Evolutionary conservation across 805 yeast genomes (phyloP).

Genomic region (Pichia occidentalis): DNA sequence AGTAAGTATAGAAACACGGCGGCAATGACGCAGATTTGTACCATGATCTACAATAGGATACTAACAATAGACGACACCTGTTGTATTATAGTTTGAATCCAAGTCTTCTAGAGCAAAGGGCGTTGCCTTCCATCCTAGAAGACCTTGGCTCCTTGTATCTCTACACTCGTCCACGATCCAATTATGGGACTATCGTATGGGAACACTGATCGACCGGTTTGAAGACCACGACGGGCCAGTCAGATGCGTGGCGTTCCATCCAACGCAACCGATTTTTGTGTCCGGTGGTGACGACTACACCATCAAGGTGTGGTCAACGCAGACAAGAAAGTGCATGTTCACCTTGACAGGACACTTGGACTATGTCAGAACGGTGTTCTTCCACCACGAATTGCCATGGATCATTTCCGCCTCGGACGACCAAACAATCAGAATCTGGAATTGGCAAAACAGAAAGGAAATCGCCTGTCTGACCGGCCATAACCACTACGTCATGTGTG

Average conservation of each 20-base stretch:
- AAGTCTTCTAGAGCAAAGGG: constrained; percentile 91
- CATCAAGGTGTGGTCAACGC: constrained; percentile 92
- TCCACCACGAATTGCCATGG: constrained; percentile 97
- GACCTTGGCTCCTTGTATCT: constrained; percentile 95
- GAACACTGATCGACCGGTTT: constrained; percentile 89
- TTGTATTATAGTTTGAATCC: constrained; percentile 44
- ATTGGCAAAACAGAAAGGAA: constrained; percentile 98
- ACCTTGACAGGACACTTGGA: constrained; percentile 92
- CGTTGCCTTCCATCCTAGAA: constrained; percentile 95
- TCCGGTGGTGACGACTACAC: constrained; percentile 98
- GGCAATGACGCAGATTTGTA: too few species aligned
- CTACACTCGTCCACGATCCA: constrained; percentile 97
- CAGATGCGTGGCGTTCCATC: constrained; percentile 91
- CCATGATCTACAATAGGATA: too few species aligned
- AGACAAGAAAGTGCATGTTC: constrained; percentile 84
- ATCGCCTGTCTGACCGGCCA: constrained; percentile 97
- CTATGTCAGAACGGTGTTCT: constrained; percentile 87
- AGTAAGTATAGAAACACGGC: constrained; percentile 11
- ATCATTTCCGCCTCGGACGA: constrained; percentile 93
- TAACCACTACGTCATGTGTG: constrained; percentile 96
- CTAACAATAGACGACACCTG: constrained; percentile 2
- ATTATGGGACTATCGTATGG: constrained; percentile 99
- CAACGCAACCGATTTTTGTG: constrained; percentile 94
- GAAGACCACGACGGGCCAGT: constrained; percentile 99
- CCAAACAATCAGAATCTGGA: constrained; percentile 98